Evolutionary conservation across 164 flowering plant genomes (phyloP).

Genomic region (Vitis amurensis): DNA sequence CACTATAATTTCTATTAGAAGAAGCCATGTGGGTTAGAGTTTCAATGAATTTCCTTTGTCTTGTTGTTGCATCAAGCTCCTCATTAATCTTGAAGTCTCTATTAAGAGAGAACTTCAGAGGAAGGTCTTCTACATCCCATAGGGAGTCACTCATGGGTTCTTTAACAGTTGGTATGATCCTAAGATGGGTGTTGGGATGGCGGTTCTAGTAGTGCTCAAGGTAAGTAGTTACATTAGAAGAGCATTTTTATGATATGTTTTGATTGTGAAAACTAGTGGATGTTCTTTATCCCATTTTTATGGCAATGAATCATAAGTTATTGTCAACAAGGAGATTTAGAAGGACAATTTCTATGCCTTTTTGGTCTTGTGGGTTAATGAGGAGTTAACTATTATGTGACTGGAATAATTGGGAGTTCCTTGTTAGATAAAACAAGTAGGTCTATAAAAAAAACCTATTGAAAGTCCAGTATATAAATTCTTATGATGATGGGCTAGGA

Average conservation of each 20-base stretch:
- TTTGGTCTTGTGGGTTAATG: too few species aligned
- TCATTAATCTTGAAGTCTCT: slow-evolving; percentile 57
- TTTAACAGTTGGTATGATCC: slow-evolving; percentile 42
- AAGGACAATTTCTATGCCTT: too few species aligned
- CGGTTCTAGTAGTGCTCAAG: slow-evolving; percentile 66
- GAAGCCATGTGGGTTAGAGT: slow-evolving; percentile 35
- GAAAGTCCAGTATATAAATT: too few species aligned
- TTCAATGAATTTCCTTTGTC: slow-evolving; percentile 60
- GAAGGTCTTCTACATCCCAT: slow-evolving; percentile 72
- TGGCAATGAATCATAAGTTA: slow-evolving; percentile 60
- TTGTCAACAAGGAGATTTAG: slow-evolving; percentile 78
- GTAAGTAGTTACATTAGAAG: slow-evolving; percentile 60
- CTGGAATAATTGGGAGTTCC: too few species aligned
- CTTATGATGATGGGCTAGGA: too few species aligned
- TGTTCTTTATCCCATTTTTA: slow-evolving; percentile 65
- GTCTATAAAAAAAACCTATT: too few species aligned
- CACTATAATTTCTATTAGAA: slow-evolving; percentile 21
- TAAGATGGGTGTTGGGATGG: slow-evolving; percentile 59
- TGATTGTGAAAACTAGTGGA: slow-evolving; percentile 77
- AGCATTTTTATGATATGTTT: slow-evolving; percentile 35
- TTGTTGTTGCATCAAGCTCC: slow-evolving; percentile 41
- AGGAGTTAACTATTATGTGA: too few species aligned
- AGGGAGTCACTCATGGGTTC: slow-evolving; percentile 84
- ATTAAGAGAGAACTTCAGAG: slow-evolving; percentile 67
- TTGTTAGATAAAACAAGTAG: too few species aligned